These are phyloP conservation scores for Silene coronaria DNA, from an alignment of 179 eudicot genomes.

Conservation along the genomic window DNA sequence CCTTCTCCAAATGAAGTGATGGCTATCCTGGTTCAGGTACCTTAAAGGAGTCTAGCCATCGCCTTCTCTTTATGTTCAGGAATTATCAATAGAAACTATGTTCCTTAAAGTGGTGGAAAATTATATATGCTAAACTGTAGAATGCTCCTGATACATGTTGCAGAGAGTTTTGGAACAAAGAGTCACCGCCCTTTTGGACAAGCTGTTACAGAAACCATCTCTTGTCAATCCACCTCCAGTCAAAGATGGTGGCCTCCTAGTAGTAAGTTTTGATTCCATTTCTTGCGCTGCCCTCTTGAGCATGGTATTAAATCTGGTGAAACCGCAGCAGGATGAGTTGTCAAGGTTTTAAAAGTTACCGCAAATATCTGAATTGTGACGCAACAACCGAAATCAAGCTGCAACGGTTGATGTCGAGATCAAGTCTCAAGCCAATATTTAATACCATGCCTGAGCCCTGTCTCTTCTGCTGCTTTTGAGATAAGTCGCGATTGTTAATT, in stretches of 20 bases:
- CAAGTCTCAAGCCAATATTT: too few species aligned
- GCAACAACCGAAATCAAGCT: too few species aligned
- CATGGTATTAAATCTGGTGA: too few species aligned
- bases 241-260: slow-evolving; percentile 84
- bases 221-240: slow-evolving; percentile 77
- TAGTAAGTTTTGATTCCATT: slow-evolving; percentile 45
- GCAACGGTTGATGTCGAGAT: too few species aligned
- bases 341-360: too few species aligned
- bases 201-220: slow-evolving; percentile 76
- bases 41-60: not conserved
- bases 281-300: not conserved
- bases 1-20: slow-evolving; percentile 98
- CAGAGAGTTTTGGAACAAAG: slow-evolving; percentile 98
- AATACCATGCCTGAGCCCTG: not conserved
- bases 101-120: not conserved
- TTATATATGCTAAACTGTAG: slow-evolving; percentile 3
- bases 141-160: slow-evolving; percentile 25
- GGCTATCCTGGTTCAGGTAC: slow-evolving; percentile 98
- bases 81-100: not conserved
- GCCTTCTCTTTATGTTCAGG: not conserved
- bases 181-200: slow-evolving; percentile 88
- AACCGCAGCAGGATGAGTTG: too few species aligned
- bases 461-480: not conserved
- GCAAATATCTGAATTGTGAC: too few species aligned
- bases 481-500: slow-evolving; percentile 6